Evolutionary conservation across 2,329 filamentous ascomycete genomes (phyloP), one percentile per base, ranked within the genome.

Genomic region (Calonectria pseudoturangicola): DNA sequence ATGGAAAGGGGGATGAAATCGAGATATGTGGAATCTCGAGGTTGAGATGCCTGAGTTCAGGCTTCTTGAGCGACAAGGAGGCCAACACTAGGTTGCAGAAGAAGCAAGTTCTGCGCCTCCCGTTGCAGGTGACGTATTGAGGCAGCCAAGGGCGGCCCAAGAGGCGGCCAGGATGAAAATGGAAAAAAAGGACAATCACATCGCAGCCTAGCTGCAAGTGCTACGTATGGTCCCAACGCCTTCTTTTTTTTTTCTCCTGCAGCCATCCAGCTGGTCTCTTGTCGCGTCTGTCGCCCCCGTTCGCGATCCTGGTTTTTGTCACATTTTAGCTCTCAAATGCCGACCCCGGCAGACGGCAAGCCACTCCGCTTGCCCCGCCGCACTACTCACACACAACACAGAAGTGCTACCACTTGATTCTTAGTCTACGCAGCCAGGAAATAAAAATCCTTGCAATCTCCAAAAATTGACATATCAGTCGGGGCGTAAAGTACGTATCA

Each of bases 351-450:
- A 66, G 58, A 67, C 69, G 71, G 71, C 64, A 72, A 70, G 71
- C 73, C 65, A 70, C 70, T 60, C 70, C 68, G 70, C 70, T 70
- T 70, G 76, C 76, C 78, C 77, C 78, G 71, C 78, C 71, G 68
- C 67, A 70, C 72, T 54, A 67, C 73, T 48, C 56, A 43, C 39
- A 39, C 54, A 41, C 21, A 60, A 41, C 66, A 47, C 67, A 69
- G 43, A 30, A 39, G 66, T 36, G 43, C 45, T 48, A 56, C 67
- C 71, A 62, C 28, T 16, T 41, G 21, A 60, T 60, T 60, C 39
- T 68, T 67, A 60, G 56, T 25, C 69, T 54, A 69, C 51, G 36
- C 28, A 33, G 43, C 56, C 28, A 65, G n/a, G 54, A 8, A 12
- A 10, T 16, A 47, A 58, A 76, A 76, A 71, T 68, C 27, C 47